Evolutionary conservation across 306 rosid species (phyloP).

Genomic region (Adenanthera pavonina): DNA sequence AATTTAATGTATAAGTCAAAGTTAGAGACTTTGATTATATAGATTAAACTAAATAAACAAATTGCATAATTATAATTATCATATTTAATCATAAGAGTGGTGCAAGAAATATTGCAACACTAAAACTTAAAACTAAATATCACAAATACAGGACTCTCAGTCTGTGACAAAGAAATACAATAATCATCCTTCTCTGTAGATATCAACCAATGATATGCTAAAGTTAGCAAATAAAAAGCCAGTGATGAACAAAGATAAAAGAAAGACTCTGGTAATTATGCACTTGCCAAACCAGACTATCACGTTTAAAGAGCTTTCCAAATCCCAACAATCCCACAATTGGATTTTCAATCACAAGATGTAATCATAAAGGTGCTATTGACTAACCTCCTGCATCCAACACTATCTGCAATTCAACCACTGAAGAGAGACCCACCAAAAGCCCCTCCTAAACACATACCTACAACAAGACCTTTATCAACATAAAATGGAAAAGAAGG

Average conservation of each 20-base stretch:
- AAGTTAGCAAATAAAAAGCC: constrained; percentile 2
- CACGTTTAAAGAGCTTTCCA: not conserved
- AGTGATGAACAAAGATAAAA: not conserved
- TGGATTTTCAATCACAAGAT: constrained; percentile 1
- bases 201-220: constrained; percentile 2
- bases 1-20: constrained; percentile 1
- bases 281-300: not conserved
- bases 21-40: not conserved
- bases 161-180: not conserved
- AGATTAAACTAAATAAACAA: constrained; percentile 5
- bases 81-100: not conserved
- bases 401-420: constrained; percentile 79
- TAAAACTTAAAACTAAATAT: not conserved
- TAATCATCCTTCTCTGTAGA: not conserved
- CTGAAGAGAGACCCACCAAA: constrained; percentile 81
- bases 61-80: constrained; percentile 5
- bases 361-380: not conserved
- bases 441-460: constrained; percentile 86
- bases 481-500: constrained; percentile 36
- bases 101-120: not conserved
- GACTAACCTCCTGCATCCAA: constrained; percentile 71
- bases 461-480: constrained; percentile 83
- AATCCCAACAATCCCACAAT: constrained; percentile 7
- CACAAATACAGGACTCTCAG: not conserved
- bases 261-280: not conserved